Percentiles rank a stretch among this genome's conserved stretches.
Conservation (phyloP, 2,329 filamentous ascomycete genomes). For the Calonectria fujianensis region DNA sequence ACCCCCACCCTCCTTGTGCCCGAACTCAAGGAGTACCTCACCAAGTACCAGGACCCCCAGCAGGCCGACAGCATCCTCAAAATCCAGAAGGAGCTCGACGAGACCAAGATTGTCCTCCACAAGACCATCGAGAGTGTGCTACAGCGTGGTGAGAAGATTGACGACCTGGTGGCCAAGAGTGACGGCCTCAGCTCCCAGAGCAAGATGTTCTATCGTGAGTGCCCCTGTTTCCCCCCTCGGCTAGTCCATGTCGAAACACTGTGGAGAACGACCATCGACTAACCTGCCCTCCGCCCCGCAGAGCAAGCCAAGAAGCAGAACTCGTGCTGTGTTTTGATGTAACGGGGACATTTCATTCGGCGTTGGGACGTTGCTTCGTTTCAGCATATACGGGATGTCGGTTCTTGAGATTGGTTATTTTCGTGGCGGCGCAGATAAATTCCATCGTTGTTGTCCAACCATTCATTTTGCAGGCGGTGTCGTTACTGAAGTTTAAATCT, state of each 20-base stretch:
- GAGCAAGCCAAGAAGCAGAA: slow-evolving; percentile 87
- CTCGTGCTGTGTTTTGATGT: slow-evolving; percentile 84
- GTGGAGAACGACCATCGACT: slow-evolving; percentile 14
- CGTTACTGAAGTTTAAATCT: slow-evolving; percentile 48
- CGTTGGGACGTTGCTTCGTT: slow-evolving; percentile 58
- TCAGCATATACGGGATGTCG: slow-evolving; percentile 55
- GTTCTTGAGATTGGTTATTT: slow-evolving; percentile 59
- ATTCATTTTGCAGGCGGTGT: slow-evolving; percentile 50
- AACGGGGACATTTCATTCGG: slow-evolving; percentile 59
- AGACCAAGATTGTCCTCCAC: slow-evolving; percentile 97
- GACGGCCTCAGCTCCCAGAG: slow-evolving; percentile 92
- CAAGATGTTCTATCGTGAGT: slow-evolving; percentile 96
- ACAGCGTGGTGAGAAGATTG: slow-evolving; percentile 97
- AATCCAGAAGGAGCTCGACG: slow-evolving; percentile 97
- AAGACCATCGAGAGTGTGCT: slow-evolving; percentile 94
- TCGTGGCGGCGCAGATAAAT: slow-evolving; percentile 52
- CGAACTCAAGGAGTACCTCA: slow-evolving; percentile 84
- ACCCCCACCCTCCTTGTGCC: slow-evolving; percentile 77
- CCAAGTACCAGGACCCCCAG: slow-evolving; percentile 87
- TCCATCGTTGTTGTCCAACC: slow-evolving; percentile 52
- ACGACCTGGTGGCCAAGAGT: slow-evolving; percentile 94
- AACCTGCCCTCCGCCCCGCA: slow-evolving; percentile 51
- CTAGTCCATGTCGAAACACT: slow-evolving; percentile 19
- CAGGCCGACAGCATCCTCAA: slow-evolving; percentile 94
- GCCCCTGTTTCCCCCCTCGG: background rate